phyloP scores from a whole-genome alignment of 1,284 basidiomycete species.

The Ganoderma resinaceum region DNA sequence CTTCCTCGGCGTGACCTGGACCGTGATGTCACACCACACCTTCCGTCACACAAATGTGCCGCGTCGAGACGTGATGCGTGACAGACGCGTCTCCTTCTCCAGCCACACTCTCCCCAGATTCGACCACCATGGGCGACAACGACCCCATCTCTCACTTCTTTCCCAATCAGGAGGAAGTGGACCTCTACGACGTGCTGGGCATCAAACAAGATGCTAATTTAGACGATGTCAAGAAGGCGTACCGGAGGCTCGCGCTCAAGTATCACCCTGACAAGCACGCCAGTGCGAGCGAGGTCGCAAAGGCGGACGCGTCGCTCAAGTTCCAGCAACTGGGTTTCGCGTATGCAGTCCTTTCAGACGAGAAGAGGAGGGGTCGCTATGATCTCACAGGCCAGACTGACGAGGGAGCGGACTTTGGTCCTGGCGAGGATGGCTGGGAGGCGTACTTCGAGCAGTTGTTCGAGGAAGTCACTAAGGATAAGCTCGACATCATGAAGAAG shows the following conservation, averaged over 20 bases:
- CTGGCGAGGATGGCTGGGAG: conserved; percentile 91
- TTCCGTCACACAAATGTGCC: not conserved
- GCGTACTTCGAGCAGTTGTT: conserved; percentile 92
- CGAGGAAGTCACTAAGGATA: conserved; percentile 83
- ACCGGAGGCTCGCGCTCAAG: conserved; percentile 82
- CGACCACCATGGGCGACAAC: conserved; percentile 49
- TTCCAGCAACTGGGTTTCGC: conserved; percentile 94
- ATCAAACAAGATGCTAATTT: conserved; percentile 58
- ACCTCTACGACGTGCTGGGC: conserved; percentile 79
- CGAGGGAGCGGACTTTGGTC: conserved; percentile 74
- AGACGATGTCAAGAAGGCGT: conserved; percentile 84
- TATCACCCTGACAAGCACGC: conserved; percentile 92
- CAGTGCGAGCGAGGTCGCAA: conserved; percentile 62
- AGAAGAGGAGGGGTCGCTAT: conserved; percentile 76
- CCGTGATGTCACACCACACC: conserved; percentile 9
- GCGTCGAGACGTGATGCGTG: conserved; percentile 30
- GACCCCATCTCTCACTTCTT: conserved; percentile 85
- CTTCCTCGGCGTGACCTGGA: no score
- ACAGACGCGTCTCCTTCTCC: conserved; percentile 28
- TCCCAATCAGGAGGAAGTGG: conserved; percentile 68
- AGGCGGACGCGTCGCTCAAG: conserved; percentile 69
- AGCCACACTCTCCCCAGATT: conserved; percentile 17
- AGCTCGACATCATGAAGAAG: conserved; percentile 89
- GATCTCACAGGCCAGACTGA: conserved; percentile 86
- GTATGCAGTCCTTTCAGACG: conserved; percentile 86